Evolutionary conservation across 1,284 basidiomycete genomes (phyloP).

Genomic region (Testicularia cyperi): DNA sequence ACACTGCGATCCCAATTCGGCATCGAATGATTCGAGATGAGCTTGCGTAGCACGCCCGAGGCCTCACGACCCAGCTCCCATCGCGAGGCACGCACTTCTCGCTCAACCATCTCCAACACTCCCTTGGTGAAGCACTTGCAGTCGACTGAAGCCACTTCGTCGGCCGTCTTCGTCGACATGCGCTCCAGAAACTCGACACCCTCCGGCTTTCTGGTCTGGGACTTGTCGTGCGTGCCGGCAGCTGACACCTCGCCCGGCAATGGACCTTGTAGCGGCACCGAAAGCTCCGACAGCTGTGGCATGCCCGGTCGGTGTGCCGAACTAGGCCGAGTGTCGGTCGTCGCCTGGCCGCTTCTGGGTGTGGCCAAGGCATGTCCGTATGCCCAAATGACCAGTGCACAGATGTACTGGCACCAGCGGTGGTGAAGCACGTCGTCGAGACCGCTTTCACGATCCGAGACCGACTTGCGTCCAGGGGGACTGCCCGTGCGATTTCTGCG

Average conservation of each 20-base stretch:
- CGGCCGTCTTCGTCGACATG: constrained; percentile 36
- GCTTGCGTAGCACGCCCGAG: constrained; percentile 41
- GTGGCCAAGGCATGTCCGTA: constrained; percentile 40
- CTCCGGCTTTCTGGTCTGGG: no score
- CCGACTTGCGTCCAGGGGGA: constrained; percentile 5
- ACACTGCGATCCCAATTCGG: constrained; percentile 25
- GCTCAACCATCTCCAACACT: constrained; percentile 45
- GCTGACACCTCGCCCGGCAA: constrained; percentile 15
- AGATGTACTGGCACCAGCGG: constrained; percentile 43
- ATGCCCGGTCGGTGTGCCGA: constrained; percentile 13
- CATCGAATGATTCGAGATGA: constrained; percentile 34
- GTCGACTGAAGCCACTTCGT: constrained; percentile 29
- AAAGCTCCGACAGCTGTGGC: background rate
- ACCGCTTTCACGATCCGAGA: constrained; percentile 16
- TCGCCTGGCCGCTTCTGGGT: constrained; percentile 8
- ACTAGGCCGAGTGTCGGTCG: constrained; percentile 1
- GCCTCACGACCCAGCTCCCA: constrained; percentile 49
- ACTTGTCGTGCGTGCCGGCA: no score
- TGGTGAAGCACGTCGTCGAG: constrained; percentile 44
- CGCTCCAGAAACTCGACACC: constrained; percentile 30
- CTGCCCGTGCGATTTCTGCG: background rate
- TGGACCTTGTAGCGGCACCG: constrained; percentile 11
- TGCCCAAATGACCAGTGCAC: constrained; percentile 44
- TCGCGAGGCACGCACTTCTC: constrained; percentile 33
- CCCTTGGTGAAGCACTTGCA: constrained; percentile 37